These are phyloP conservation scores for Penicillium sp. DNA, from an alignment of 2,329 filamentous ascomycete genomes.

Conservation along the genomic window DNA sequence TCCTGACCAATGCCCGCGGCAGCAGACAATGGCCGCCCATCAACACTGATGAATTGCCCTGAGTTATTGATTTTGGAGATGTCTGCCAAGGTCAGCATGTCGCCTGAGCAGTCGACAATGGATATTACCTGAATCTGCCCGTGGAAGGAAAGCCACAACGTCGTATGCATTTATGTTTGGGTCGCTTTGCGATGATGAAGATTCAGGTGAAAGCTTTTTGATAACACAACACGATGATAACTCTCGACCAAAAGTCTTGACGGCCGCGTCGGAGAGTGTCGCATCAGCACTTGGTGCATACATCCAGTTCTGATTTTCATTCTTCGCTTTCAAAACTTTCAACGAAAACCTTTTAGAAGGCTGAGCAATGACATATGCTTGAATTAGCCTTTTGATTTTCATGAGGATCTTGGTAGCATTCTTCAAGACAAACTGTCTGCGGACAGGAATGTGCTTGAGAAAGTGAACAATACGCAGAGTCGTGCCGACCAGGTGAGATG, in stretches of 20 bases:
- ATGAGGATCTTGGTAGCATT: conserved; percentile 49
- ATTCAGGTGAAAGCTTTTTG: conserved; percentile 29
- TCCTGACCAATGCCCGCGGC: conserved; percentile 54
- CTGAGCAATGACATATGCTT: conserved; percentile 61
- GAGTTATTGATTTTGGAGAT: conserved; percentile 32
- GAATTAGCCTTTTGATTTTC: conserved; percentile 55
- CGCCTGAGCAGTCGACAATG: no score
- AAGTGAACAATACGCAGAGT: conserved; percentile 59
- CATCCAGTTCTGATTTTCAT: conserved; percentile 60
- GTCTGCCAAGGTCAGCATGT: conserved; percentile 35
- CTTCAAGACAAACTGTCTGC: conserved; percentile 57
- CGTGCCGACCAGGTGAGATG: conserved; percentile 61
- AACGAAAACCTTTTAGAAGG: conserved; percentile 57
- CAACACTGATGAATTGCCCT: conserved; percentile 57
- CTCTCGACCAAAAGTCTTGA: conserved; percentile 58
- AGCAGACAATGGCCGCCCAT: conserved; percentile 56
- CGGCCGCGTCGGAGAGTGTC: conserved; percentile 53
- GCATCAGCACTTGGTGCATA: conserved; percentile 56
- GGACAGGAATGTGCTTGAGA: conserved; percentile 60
- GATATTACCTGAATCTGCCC: conserved; percentile 27
- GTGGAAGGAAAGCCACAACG: conserved; percentile 53
- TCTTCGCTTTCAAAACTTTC: conserved; percentile 59
- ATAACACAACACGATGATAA: conserved; percentile 52
- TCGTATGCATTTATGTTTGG: conserved; percentile 34
- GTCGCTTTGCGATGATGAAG: conserved; percentile 6